phyloP scores from a whole-genome alignment of 2,329 filamentous ascomycete species.

The Penicillium frequentans region DNA sequence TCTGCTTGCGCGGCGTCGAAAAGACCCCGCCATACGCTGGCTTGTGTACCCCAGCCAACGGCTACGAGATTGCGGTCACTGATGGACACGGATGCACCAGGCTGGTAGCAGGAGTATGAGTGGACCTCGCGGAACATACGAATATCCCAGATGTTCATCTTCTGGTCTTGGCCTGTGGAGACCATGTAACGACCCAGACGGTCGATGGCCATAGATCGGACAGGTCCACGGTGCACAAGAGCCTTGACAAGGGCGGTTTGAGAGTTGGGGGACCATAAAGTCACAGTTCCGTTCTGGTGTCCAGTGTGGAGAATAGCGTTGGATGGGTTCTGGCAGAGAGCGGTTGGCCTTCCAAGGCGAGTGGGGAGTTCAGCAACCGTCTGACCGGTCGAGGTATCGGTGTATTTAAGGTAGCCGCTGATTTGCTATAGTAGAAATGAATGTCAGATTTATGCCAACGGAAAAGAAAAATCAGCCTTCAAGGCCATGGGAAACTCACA shows the following conservation, averaged over 20 bases:
- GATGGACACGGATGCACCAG: constrained; percentile 80
- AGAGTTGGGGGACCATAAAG: constrained; percentile 92
- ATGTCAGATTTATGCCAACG: background rate
- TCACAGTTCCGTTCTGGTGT: constrained; percentile 92
- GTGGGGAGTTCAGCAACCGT: constrained; percentile 84
- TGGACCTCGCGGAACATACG: constrained; percentile 92
- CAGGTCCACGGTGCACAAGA: constrained; percentile 83
- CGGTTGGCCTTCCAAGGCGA: constrained; percentile 76
- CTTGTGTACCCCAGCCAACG: constrained; percentile 86
- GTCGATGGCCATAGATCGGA: constrained; percentile 81
- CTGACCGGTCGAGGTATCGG: constrained; percentile 90
- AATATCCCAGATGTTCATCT: constrained; percentile 95
- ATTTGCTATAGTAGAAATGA: constrained; percentile 31
- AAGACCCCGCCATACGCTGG: constrained; percentile 86
- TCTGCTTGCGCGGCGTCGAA: constrained; percentile 71
- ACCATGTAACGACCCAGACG: constrained; percentile 95
- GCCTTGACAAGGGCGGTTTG: constrained; percentile 86
- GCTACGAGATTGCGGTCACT: constrained; percentile 86
- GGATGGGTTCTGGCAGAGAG: constrained; percentile 83
- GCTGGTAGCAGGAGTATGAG: constrained; percentile 79
- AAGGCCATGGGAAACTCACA: constrained; percentile 50
- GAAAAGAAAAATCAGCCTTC: background rate
- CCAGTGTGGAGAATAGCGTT: constrained; percentile 92
- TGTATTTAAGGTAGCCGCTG: constrained; percentile 85
- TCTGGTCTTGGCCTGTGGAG: constrained; percentile 81